Base-by-base conservation (phyloP, 768 basidiomycete species). In the Chiua virens region DNA sequence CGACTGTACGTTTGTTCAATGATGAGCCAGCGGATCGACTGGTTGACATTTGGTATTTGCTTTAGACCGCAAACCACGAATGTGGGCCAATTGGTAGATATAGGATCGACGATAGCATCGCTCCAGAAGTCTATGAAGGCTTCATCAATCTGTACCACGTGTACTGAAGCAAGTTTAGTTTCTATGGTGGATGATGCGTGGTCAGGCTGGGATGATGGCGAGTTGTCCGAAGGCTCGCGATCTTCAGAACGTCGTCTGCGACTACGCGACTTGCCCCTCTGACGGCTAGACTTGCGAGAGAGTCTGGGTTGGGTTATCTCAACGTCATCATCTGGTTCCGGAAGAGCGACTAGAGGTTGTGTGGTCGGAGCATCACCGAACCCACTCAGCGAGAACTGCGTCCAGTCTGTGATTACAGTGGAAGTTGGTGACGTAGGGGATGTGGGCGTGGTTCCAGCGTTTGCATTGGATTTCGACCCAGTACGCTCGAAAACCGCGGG, bases 101-200 rank as follows among this genome's bases (percentile, higher is more conserved):
- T 77, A 17, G 86, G 81, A 59, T 92, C 89, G 15, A 84, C 70
- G 28, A 90, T 62, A 2, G 87, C 79, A 60, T 92, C 89, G 45
- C 76, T 79, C 87, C 88, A 91, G 63, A 89, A 89, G 65, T 92
- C 89, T 47, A 90, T 70, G 64, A 92, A 91, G 1, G 88, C 87
- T 59, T 91, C 89, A 59, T 92, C 89, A 11, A 92, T 61, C 53
- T 82, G 77, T n/a, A 83, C 69, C 32, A 80, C 56, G 9, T 60
- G 59, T 8, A 68, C 59, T 2, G 67, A 67, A 14, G 74, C 69
- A 11, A 85, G 66, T 9, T 69, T 65, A 0, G 76, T 75, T 20
- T 76, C 71, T 53, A 68, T 4, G 20, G 66, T 45, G 37, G 50
- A 42, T 4, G 49, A 6, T 28, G 54, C 61, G 5, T 21, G 39